phyloP scores from a whole-genome alignment of 75 land plant genomes.

The Gnetum montanum region DNA sequence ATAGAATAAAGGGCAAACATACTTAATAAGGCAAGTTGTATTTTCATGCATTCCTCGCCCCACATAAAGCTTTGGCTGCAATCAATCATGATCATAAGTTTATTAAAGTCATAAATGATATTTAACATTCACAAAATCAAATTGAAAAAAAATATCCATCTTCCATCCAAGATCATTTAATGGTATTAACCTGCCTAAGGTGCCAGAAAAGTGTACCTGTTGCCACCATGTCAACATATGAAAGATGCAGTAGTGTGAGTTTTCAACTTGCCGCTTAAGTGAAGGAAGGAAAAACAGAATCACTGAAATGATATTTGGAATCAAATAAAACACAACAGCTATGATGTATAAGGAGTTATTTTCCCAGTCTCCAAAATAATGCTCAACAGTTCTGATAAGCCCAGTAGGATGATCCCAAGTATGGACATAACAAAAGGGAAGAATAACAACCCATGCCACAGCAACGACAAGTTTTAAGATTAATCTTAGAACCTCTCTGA shows the following conservation, averaged over 20 bases:
- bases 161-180: too few species aligned
- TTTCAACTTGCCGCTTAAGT: conserved; percentile 63
- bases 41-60: conserved; percentile 97
- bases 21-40: conserved; percentile 61
- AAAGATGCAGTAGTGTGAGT: conserved; percentile 61
- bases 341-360: conserved; percentile 58
- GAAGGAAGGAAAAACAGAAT: conserved; percentile 73
- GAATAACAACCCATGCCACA: conserved; percentile 62
- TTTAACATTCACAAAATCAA: too few species aligned
- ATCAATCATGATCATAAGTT: not conserved
- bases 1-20: not conserved
- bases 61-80: conserved; percentile 74
- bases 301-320: conserved; percentile 74
- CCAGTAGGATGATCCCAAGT: conserved; percentile 49
- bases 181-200: too few species aligned
- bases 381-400: conserved; percentile 25
- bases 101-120: too few species aligned
- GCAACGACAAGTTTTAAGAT: conserved; percentile 50
- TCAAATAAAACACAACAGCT: conserved; percentile 64
- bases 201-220: conserved; percentile 85
- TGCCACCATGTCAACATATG: conserved; percentile 90
- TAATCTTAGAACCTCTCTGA: conserved; percentile 26
- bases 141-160: too few species aligned
- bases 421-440: conserved; percentile 53
- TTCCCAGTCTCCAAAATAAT: conserved; percentile 46